Percentiles rank a stretch among this genome's conserved stretches.
These are phyloP conservation scores for Galerina sulciceps DNA, from an alignment of 768 basidiomycete species.

Conservation along the genomic window DNA sequence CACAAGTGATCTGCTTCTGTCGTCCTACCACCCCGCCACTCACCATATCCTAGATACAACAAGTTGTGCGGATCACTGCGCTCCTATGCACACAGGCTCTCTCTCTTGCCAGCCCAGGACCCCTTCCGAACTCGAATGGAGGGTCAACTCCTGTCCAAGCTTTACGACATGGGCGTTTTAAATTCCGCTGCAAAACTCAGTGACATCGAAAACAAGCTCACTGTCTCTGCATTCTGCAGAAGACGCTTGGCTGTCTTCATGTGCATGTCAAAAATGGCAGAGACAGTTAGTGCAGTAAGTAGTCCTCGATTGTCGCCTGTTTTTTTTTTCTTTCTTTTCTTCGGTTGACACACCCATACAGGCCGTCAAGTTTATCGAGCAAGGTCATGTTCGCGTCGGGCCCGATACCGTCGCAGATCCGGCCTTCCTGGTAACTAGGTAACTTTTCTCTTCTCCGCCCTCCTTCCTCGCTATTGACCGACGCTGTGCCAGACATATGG, in stretches of 20 bases:
- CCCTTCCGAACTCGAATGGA: conserved; percentile 88
- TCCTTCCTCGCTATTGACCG: conserved; percentile 2
- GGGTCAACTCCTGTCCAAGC: conserved; percentile 84
- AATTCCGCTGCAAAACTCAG: conserved; percentile 86
- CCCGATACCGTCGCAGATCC: conserved; percentile 97
- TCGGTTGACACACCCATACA: conserved; percentile 32
- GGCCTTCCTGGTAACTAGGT: conserved; percentile 92
- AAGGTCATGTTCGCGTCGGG: conserved; percentile 96
- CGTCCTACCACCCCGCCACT: not conserved
- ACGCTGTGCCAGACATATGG: conserved; percentile 77
- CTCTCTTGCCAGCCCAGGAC: conserved; percentile 87
- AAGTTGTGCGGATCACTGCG: conserved; percentile 89
- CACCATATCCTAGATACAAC: conserved; percentile 70
- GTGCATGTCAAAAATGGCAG: conserved; percentile 92
- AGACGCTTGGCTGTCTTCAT: conserved; percentile 91
- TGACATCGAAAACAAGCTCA: conserved; percentile 95
- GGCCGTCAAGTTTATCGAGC: conserved; percentile 98
- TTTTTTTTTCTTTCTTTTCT: conserved; percentile 6
- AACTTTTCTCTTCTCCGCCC: conserved; percentile 16
- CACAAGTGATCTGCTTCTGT: conserved; percentile 62
- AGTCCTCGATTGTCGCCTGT: not conserved
- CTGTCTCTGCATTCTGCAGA: conserved; percentile 93
- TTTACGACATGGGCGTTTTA: conserved; percentile 97
- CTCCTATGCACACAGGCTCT: conserved; percentile 83
- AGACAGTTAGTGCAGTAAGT: conserved; percentile 92